Base-by-base conservation (phyloP, 768 basidiomycete genomes). In the Mycena venus region DNA sequence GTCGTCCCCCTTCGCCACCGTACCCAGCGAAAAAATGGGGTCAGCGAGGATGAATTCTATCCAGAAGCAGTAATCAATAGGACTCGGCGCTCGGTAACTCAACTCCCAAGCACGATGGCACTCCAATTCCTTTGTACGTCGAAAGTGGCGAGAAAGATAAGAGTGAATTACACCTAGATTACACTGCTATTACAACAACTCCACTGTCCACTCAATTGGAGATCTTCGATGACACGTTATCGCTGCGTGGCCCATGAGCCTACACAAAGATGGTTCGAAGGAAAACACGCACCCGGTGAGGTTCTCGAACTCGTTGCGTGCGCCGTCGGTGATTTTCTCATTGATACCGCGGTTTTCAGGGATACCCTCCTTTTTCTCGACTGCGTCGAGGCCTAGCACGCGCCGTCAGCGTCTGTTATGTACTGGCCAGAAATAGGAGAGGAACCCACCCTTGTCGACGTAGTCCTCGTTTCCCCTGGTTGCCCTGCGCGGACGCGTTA, bases 241-340 rank as follows among this genome's bases (percentile, higher is more conserved):
- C 19, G 61, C 61, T 63, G 61, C 42, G 42, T 40, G 61, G 34
- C 10, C 63, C 51, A 53, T 55, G 19, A 66, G 64, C 25, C 25
- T 40, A 53, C 64, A 49, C 4, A 19, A 3, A 14, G 14, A 55
- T 55, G 25, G 12, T 21, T 53, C n/a, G 27, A 64, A 49, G 44
- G 44, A 25, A 25, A 64, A 51, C 3, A 59, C 66, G 40, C 31
- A 68, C 66, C 66, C 66, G 21, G 56, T 68, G n/a, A 21, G 10
- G 1, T 68, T 68, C 66, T 68, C 66, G 29, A 44, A 68, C 55
- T 10, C 9, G 21, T 23, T 32, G 55, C 66, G 66, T 29, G 66
- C 66, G 42, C 40, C 66, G 34, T 68, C 66, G 55, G 66, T 68
- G 55, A 68, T 58, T 21, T 68, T 68, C 66, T 68, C 66, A 40